Evolutionary conservation across 2,329 filamentous ascomycete genomes (phyloP), one percentile per base, ranked within the genome.

Genomic region (Metarhizium robertsii): DNA sequence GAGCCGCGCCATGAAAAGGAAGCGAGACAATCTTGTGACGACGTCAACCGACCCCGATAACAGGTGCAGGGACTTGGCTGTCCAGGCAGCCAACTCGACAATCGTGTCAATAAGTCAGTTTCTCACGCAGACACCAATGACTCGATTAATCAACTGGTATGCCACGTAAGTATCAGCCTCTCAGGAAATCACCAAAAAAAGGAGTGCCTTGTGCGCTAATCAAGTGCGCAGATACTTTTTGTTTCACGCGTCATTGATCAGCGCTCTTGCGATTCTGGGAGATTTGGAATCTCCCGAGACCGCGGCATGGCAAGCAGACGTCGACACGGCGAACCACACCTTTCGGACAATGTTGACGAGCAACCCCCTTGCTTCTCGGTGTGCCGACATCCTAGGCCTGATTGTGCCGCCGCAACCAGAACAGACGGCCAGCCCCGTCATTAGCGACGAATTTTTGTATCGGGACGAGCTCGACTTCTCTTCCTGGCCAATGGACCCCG

Each of bases 231-330:
- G 52, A 36, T 53, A 53, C 58, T 69, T 67, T 46, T 58, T 68
- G 4, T 68, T 69, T 49, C 66, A 69, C 53, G 66, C 66, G 1
- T 65, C 65, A 36, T 63, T 69, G 1, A 62, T 68, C 49, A 61
- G 64, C 13, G 61, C 61, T 5, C 60, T 69, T 32, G 64, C 64
- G 8, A 64, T 67, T 13, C 54, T 65, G 3, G 65, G 65, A 11
- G 64, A 67, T 45, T 29, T 58, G 3, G 61, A 63, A 40, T 65
- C 65, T 3, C 61, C 60, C 6, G 59, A 66, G 16, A 46, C 64
- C 8, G 52, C 62, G 3, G 47, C 53, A 11, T 69, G 66, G 66
- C 63, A 65, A 34, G 55, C 53, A 8, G 64, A 68, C 30, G 62
- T 69, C 10, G 64, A 66, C 11, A 61, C 54, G n/a, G 64, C 63